Evolutionary conservation across 768 basidiomycete species (phyloP).

Genomic region (Termitomyces bulborhizus): DNA sequence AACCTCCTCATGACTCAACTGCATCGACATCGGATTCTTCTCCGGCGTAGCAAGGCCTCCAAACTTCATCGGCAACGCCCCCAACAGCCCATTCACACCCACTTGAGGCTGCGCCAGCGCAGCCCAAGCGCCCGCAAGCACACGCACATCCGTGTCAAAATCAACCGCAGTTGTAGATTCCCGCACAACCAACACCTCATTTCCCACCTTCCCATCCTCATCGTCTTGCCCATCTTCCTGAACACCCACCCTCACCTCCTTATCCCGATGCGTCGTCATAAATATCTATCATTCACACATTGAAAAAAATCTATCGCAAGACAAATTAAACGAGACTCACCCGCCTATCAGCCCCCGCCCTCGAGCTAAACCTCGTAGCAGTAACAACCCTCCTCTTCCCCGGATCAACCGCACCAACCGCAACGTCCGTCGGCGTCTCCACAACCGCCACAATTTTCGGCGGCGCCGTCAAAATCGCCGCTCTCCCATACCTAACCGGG

Average conservation of each 20-base stretch:
- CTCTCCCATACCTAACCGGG: constrained; percentile 26
- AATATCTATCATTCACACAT: constrained; percentile 46
- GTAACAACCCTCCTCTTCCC: constrained; percentile 80
- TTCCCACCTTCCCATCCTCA: constrained; percentile 1
- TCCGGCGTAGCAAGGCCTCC: constrained; percentile 78
- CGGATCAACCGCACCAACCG: constrained; percentile 85
- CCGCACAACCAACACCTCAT: constrained; percentile 11
- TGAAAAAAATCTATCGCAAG: not conserved
- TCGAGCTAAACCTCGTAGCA: constrained; percentile 81
- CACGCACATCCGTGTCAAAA: constrained; percentile 58
- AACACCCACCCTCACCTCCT: constrained; percentile 24
- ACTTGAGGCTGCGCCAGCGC: constrained; percentile 33
- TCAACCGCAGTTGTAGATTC: constrained; percentile 36
- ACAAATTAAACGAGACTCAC: constrained; percentile 34
- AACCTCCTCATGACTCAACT: constrained; percentile 84
- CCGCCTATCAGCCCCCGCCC: constrained; percentile 75
- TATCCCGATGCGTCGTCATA: constrained; percentile 76
- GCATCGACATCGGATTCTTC: constrained; percentile 95
- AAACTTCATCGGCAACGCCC: constrained; percentile 63
- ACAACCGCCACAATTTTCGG: constrained; percentile 79
- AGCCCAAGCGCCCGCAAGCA: constrained; percentile 71
- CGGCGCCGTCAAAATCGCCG: constrained; percentile 76
- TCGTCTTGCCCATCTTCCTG: constrained; percentile 19
- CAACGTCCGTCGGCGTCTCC: constrained; percentile 76
- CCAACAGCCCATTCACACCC: constrained; percentile 52